Base-by-base conservation (phyloP, 2,329 filamentous ascomycete species). In the Cladosporium sp. region DNA sequence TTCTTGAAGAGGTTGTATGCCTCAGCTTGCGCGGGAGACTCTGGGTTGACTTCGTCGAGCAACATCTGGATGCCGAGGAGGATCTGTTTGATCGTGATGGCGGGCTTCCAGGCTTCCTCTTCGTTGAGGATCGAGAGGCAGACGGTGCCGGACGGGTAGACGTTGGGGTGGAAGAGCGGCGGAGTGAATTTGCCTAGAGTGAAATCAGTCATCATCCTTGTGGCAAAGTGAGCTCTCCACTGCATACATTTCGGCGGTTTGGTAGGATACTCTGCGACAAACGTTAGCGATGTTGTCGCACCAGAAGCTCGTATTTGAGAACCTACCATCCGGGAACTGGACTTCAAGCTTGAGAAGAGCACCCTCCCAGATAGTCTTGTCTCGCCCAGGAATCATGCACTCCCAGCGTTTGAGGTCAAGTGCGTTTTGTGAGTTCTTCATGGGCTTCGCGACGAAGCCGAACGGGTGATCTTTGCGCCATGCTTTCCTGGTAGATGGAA, bases 81-180 rank as follows among this genome's bases (percentile, higher is more conserved):
- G 64, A 99, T 97, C 76, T 97, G 92, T 78, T 97, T 97, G 74
- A 99, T 91, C 0, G 94, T 99, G 70, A 99, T 99, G 6, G 94
- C 93, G 1, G 94, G 95, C 75, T 96, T 95, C 94, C 95, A 99
- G 6, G 90, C 92, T 74, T 99, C 94, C 69, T 99, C 94, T 74
- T 99, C 95, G 77, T 97, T 99, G 65, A 99, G 78, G 66, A 99
- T 99, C 28, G 91, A 96, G 20, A 99, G 83, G 72, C 94, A 99
- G 62, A 99, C 94, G 50, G 94, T 99, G 66, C 94, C 95, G 0
- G 93, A 97, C 0, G 94, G 94, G 73, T 99, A 99, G 66, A 99
- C 94, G 74, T 99, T 99, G 0, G 94, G 94, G 72, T 99, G 94
- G 79, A 99, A 99, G 40, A 99, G 85, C 20, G 94, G 93, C 12